Evolutionary conservation across 2,329 filamentous ascomycete genomes (phyloP).

Genomic region (Fusarium musae): DNA sequence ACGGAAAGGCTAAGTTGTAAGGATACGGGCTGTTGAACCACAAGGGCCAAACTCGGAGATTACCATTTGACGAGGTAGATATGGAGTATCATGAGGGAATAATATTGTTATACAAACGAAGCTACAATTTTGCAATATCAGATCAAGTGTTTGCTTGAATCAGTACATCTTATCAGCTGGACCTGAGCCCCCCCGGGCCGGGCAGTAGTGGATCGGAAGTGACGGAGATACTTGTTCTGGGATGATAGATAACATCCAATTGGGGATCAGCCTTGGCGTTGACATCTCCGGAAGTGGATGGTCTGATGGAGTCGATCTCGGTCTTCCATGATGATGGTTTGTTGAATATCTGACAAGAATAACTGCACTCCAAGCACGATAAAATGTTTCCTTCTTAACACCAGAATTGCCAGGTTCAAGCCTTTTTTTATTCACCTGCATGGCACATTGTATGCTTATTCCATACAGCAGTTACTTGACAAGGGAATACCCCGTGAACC

Average conservation of each 20-base stretch:
- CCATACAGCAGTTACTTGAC: neutral
- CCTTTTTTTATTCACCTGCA: neutral
- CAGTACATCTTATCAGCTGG: constrained; percentile 12
- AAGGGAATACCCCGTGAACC: neutral
- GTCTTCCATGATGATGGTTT: neutral
- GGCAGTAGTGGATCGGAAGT: constrained; percentile 14
- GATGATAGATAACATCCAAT: constrained; percentile 22
- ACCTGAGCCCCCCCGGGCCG: neutral
- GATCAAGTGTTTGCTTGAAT: neutral
- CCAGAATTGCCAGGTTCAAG: neutral
- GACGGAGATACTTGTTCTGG: constrained; percentile 29
- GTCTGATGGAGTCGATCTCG: constrained; percentile 4
- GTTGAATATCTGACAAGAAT: neutral
- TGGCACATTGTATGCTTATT: neutral
- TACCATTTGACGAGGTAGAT: neutral
- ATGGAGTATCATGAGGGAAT: neutral
- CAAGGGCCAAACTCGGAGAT: neutral
- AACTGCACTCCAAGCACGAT: neutral
- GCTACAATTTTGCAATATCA: neutral
- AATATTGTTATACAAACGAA: neutral
- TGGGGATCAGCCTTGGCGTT: neutral
- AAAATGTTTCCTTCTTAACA: neutral
- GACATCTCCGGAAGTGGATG: constrained; percentile 28
- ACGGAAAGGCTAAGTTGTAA: constrained; percentile 55
- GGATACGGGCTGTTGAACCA: neutral